Base-by-base conservation (phyloP, 345 rosid genomes). In the Kernera saxatilis region DNA sequence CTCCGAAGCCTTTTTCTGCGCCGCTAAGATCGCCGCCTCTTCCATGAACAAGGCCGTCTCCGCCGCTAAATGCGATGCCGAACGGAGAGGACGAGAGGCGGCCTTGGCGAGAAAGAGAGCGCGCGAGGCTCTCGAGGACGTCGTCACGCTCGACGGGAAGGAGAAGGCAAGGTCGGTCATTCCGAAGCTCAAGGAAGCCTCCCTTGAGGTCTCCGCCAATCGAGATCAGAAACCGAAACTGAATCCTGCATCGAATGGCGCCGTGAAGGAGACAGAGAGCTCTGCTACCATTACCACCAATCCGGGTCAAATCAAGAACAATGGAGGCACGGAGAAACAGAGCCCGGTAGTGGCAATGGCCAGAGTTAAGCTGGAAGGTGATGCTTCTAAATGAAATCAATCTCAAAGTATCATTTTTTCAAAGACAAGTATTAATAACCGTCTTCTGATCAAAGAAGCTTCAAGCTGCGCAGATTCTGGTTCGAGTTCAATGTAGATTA, bases 31-130 rank as follows among this genome's bases (percentile, higher is more conserved):
- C 14, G 82, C 93, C 0, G 48, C 81, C 0, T 71, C 73, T 1
- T 84, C 94, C 0, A 85, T 92, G 88, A 82, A 3, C 15, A 85
- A 83, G 56, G 92, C 89, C 0, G 91, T 79, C 1, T 3, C 6
- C 0, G 69, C 36, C 2, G 79, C 80, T 3, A 74, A 78, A 65
- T 17, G 39, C 2, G 89, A 88, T 29, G 91, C 87, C 0, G 96
- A 83, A 7, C 73, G 83, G 79, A 78, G 80, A 67, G 92, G 67
- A 0, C 69, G 64, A 71, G 98, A 89, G 41, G 91, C 90, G 0
- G 86, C 86, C 0, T 64, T 79, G 27, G 90, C 87, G 3, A 79
- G 79, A 68, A 89, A 84, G 81, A 87, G 85, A 72, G 91, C 92
- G 0, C 78, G 84, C 35, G 96, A 89, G 74, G 87, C 92, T 10